phyloP scores from a whole-genome alignment of 164 flowering plant genomes.

The Annona cherimola region DNA sequence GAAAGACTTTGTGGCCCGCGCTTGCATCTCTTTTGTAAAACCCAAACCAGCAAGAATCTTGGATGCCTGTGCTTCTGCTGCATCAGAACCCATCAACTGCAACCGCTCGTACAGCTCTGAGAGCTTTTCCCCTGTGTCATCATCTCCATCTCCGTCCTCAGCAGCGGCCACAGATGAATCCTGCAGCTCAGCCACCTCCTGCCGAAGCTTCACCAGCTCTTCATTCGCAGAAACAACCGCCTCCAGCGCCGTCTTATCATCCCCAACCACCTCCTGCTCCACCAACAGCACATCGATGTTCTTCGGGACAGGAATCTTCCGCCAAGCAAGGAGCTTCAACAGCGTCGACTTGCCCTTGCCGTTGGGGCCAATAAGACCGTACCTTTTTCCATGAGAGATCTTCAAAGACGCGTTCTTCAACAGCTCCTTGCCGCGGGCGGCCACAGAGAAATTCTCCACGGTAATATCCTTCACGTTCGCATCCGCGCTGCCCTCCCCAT shows the following conservation, averaged over 20 bases:
- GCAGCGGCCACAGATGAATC: slow-evolving; percentile 15
- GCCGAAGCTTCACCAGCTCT: slow-evolving; percentile 55
- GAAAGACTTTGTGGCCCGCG: slow-evolving; percentile 42
- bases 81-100: slow-evolving; percentile 67
- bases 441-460: slow-evolving; percentile 18
- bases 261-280: slow-evolving; percentile 82
- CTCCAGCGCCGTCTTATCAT: slow-evolving; percentile 62
- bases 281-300: slow-evolving; percentile 86
- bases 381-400: slow-evolving; percentile 19
- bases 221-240: slow-evolving; percentile 88
- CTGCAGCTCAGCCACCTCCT: slow-evolving; percentile 58
- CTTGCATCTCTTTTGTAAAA: slow-evolving; percentile 74
- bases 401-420: slow-evolving; percentile 13
- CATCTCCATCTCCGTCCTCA: slow-evolving; percentile 26
- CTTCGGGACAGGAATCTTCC: slow-evolving; percentile 82
- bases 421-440: slow-evolving; percentile 18
- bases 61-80: slow-evolving; percentile 83
- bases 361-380: slow-evolving; percentile 68
- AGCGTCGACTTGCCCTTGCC: slow-evolving; percentile 81
- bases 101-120: slow-evolving; percentile 66
- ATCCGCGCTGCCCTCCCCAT: slow-evolving; percentile 11
- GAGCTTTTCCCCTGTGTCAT: slow-evolving; percentile 56
- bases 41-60: slow-evolving; percentile 86
- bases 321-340: slow-evolving; percentile 84
- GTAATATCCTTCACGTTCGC: slow-evolving; percentile 21